A percentile compares a stretch with the other conserved stretches of the same genome.
Evolutionary conservation across 371 early-diverging fungal genomes (phyloP).

Genomic region (Rhizopus stolonifer): DNA sequence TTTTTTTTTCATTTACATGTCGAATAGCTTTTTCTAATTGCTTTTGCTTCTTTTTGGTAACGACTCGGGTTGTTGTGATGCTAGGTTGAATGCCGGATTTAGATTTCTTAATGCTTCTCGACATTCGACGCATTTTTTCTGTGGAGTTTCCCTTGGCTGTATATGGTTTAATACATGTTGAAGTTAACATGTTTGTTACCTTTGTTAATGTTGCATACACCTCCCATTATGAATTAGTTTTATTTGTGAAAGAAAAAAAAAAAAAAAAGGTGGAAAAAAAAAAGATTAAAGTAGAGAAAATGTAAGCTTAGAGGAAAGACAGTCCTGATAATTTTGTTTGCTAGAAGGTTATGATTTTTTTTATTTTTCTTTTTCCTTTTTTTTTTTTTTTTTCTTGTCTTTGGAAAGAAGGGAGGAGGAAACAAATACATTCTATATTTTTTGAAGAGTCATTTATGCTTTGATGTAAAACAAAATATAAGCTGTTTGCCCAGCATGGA

Average conservation of each 20-base stretch:
- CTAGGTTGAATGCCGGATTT: conserved; percentile 14
- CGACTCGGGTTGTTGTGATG: conserved; percentile 25
- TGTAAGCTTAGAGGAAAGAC: background rate
- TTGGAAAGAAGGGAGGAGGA: background rate
- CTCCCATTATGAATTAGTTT: conserved; percentile 21
- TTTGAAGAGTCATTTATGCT: conserved; percentile 3
- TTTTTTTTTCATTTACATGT: conserved; percentile 24
- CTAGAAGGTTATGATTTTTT: too few species aligned
- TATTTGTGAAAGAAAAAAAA: background rate
- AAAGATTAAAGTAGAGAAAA: conserved; percentile 2
- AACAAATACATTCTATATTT: background rate
- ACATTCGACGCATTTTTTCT: conserved; percentile 14
- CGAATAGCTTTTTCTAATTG: conserved; percentile 36
- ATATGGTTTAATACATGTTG: too few species aligned
- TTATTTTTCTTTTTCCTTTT: too few species aligned
- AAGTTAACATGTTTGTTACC: too few species aligned
- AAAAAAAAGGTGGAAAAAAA: conserved; percentile 6
- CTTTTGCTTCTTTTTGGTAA: conserved; percentile 50
- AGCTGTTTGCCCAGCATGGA: conserved; percentile 45
- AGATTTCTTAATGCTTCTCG: conserved; percentile 19
- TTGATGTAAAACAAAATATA: conserved; percentile 52
- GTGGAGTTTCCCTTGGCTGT: conserved; percentile 26
- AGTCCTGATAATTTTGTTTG: conserved; percentile 1
- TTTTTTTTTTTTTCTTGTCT: too few species aligned
- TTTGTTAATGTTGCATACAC: conserved; percentile 28